Evolutionary conservation across 1,284 basidiomycete species (phyloP).

Genomic region (Sanghuangporus weigelae): DNA sequence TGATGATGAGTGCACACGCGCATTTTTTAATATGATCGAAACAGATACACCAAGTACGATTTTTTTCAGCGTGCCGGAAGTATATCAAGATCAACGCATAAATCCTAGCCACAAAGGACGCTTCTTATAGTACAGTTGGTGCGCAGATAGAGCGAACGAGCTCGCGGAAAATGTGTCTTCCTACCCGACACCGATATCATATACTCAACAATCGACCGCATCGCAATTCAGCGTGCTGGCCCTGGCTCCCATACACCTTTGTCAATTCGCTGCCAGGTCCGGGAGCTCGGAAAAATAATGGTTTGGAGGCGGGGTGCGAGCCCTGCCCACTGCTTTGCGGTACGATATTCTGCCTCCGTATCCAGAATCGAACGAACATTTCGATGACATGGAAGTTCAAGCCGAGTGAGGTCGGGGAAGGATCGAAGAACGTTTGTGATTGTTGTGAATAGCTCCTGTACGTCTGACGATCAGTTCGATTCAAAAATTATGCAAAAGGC

Average conservation of each 20-base stretch:
- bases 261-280: conserved; percentile 7
- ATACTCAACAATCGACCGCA: neutral
- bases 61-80: no score
- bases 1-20: no score
- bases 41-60: neutral
- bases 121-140: neutral
- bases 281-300: conserved; percentile 15
- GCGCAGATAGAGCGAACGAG: neutral
- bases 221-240: neutral
- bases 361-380: conserved; percentile 11
- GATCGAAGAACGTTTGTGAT: conserved; percentile 6
- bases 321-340: conserved; percentile 8
- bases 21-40: neutral
- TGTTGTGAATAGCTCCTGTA: conserved; percentile 13
- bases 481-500: neutral
- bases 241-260: conserved; percentile 3
- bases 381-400: conserved; percentile 15
- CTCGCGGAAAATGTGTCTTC: neutral
- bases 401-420: conserved; percentile 12
- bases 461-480: neutral
- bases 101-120: neutral
- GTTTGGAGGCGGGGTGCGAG: conserved; percentile 12
- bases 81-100: neutral
- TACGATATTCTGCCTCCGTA: neutral
- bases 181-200: neutral